Base-by-base conservation (phyloP, 257 asterid species). In the Plantago major region DNA sequence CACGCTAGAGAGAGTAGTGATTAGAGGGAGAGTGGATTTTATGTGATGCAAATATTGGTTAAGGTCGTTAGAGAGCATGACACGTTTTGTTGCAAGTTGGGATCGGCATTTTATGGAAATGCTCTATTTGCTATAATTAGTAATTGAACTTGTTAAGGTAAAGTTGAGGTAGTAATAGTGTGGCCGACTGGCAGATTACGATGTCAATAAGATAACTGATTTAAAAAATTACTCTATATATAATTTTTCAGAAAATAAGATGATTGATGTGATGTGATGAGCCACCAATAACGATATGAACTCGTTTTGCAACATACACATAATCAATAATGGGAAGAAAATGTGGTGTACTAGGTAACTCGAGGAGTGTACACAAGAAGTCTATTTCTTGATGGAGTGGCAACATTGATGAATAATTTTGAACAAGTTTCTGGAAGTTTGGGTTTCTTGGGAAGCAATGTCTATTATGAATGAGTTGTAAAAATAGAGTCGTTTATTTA, bases 41-140 rank as follows among this genome's bases (percentile, higher is more conserved):
- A 33, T 46, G 71, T 71, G 80, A 68, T 69, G 83, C 47, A 67
- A 78, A 73, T 59, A 66, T 66, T 60, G 9, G 88, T 81, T 84
- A 76, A n/a, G 51, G 56, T 71, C 9, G 72, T 74, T 74, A 62
- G 62, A 66, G 53, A 58, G 46, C 33, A 47, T 42, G 74, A 62
- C 77, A 63, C 63, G 71, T 46, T 72, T 70, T 74, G 71, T 77
- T 72, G 79, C 76, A 70, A 74, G 68, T 53, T 56, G 71, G 18
- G 10, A 66, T 43, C 65, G 33, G n/a, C 8, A 17, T 44, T 67
- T 55, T 43, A 0, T 69, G 70, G 67, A 10, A 53, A 18, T 5
- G 7, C 17, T 65, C 40, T 56, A 40, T 57, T 58, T 30, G 40
- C 40, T 4, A 33, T 1, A 1, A 33, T 4, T 33, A 33, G 40